These are phyloP conservation scores for Naganishia friedmannii DNA, from an alignment of 768 basidiomycete genomes.

Conservation along the genomic window DNA sequence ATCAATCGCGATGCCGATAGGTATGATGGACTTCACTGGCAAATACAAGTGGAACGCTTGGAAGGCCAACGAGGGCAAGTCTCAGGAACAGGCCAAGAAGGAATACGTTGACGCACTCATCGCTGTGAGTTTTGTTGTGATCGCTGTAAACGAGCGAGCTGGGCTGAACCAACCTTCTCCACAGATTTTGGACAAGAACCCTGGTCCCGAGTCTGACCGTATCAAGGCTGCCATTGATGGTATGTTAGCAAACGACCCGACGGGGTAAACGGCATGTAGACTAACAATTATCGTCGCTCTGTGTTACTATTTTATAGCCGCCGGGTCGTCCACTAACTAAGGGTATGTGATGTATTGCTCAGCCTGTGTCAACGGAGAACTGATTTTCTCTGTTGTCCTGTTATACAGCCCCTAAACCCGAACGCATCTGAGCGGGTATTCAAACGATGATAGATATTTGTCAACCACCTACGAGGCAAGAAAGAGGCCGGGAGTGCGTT, in stretches of 20 bases:
- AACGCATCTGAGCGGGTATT: neutral
- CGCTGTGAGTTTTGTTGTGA: slow-evolving; percentile 56
- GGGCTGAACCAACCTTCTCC: slow-evolving; percentile 26
- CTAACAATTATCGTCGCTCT: neutral
- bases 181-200: slow-evolving; percentile 61
- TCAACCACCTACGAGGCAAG: too few relatives aligned
- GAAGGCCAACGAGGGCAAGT: slow-evolving; percentile 67
- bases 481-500: too few relatives aligned
- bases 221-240: slow-evolving; percentile 64
- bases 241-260: slow-evolving; percentile 43
- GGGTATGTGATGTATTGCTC: neutral
- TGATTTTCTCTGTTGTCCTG: neutral
- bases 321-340: neutral
- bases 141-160: slow-evolving; percentile 23
- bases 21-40: slow-evolving; percentile 74
- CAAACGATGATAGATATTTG: too few relatives aligned
- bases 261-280: neutral
- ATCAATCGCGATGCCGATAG: neutral
- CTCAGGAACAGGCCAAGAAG: slow-evolving; percentile 67
- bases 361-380: neutral
- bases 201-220: slow-evolving; percentile 60
- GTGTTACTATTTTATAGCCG: slow-evolving; percentile 1
- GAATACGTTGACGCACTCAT: slow-evolving; percentile 75
- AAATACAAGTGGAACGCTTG: slow-evolving; percentile 96
- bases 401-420: neutral